Base-by-base conservation (phyloP, 257 asterid genomes). In the Fraxinus anomala region DNA sequence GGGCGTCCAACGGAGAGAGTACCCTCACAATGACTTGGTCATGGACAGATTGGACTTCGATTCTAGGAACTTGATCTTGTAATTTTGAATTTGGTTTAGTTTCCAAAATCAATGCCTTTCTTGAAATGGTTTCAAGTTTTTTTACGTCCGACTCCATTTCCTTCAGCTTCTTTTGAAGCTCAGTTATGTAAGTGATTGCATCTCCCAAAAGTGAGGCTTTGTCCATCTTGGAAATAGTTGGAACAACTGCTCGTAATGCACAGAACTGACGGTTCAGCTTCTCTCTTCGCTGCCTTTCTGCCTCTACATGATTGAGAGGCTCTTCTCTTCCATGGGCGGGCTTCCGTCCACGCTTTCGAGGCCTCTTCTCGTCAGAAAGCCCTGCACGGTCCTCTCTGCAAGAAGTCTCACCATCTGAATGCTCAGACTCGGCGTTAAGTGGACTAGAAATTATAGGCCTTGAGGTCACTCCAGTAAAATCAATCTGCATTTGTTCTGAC, bases 131-230 rank as follows among this genome's bases (percentile, higher is more conserved):
- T 67, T 86, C 89, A 11, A 61, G 56, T 33, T 74, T 84, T 23
- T 88, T 96, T 78, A 79, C 82, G 73, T 88, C 94, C 0, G 83
- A 72, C 79, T 94, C 98, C 94, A 92, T 72, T 73, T 91, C 93
- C 85, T 87, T 88, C 34, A 92, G 82, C 86, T 89, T 92, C 89
- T 83, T 92, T 83, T 94, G 96, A 70, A 94, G 94, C 73, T 92
- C 97, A 5, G 98, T 91, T 73, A 94, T 92, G 96, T 92, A 88
- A 73, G 97, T 91, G 74, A 94, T 92, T 56, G 98, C 98, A 78
- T 94, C 98, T 65, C 96, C 98, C n/a, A 94, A 81, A n/a, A 94
- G 90, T n/a, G 98, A 94, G 75, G 97, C 98, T 86, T 94, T 92
- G 80, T 94, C 98, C 98, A 94, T 92, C 76, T 92, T 94, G 24